A percentile compares a stretch with the other conserved stretches of the same genome.
Conservation (phyloP, 176 grass and related monocot genomes). For the Otatea glauca region DNA sequence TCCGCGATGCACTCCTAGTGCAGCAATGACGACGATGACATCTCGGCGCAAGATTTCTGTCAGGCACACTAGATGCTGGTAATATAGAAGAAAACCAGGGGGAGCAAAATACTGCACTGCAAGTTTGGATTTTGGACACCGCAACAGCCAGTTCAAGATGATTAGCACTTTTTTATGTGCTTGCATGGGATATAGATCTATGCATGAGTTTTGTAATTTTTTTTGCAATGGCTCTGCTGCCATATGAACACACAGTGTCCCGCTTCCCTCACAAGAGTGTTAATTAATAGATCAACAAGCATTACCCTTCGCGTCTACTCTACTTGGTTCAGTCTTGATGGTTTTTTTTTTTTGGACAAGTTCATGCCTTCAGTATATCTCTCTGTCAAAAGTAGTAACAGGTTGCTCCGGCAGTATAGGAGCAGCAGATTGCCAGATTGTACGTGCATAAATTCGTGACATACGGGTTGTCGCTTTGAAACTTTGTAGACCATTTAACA, state of each 20-base stretch:
- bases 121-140: slow-evolving; percentile 8
- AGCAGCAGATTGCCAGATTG: background rate
- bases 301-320: background rate
- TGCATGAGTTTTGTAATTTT: slow-evolving; percentile 6
- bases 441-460: background rate
- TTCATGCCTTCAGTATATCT: too few species aligned
- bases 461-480: too few species aligned
- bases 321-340: background rate
- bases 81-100: background rate
- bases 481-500: too few species aligned
- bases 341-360: too few species aligned
- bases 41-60: background rate
- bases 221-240: background rate
- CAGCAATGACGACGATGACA: background rate
- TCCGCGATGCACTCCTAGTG: slow-evolving; percentile 50
- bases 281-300: slow-evolving; percentile 10
- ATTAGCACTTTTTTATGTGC: slow-evolving; percentile 1
- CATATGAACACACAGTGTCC: background rate
- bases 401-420: too few species aligned
- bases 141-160: background rate
- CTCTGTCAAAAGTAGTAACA: too few species aligned
- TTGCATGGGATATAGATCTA: background rate
- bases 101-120: slow-evolving; percentile 20
- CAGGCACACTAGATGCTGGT: background rate
- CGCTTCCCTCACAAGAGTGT: background rate